Evolutionary conservation across 306 rosid genomes (phyloP).

Genomic region (Prunus davidiana): DNA sequence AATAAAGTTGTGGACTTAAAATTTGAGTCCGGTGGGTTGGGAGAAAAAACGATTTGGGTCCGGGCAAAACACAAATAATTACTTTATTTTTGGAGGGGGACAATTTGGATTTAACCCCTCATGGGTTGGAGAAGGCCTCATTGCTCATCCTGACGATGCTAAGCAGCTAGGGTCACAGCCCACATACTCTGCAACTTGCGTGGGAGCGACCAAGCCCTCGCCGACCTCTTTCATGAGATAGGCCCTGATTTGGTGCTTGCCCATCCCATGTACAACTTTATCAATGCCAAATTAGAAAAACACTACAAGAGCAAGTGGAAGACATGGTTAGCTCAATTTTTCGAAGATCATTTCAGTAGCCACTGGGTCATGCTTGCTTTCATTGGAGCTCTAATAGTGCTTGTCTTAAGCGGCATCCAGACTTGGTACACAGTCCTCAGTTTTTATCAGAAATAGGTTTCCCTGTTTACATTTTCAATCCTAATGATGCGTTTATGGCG

Average conservation of each 20-base stretch:
- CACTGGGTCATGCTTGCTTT: conserved; percentile 29
- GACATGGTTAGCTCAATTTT: conserved; percentile 23
- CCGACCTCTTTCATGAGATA: conserved; percentile 16
- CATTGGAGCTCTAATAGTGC: background rate
- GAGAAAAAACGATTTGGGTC: too few relatives aligned
- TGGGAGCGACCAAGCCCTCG: conserved; percentile 40
- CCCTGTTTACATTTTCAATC: too few relatives aligned
- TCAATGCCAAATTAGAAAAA: too few relatives aligned
- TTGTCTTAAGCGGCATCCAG: too few relatives aligned
- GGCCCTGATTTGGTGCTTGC: conserved; percentile 17
- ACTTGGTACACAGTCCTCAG: too few relatives aligned
- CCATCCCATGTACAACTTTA: background rate
- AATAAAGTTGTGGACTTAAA: too few relatives aligned
- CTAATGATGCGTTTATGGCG: too few relatives aligned
- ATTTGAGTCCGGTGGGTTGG: too few relatives aligned
- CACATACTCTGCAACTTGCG: conserved; percentile 21
- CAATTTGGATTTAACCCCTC: too few relatives aligned
- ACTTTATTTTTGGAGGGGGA: too few relatives aligned
- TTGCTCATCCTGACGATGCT: conserved; percentile 31
- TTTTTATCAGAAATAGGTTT: too few relatives aligned
- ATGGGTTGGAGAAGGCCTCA: conserved; percentile 1
- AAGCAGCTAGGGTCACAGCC: conserved; percentile 17
- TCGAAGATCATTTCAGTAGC: conserved; percentile 17
- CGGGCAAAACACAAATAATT: too few relatives aligned
- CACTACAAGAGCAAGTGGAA: background rate